Evolutionary conservation across 371 early-diverging fungal species (phyloP), one percentile per base, ranked within the genome.

Genomic region (Syncephalis fuscata): DNA sequence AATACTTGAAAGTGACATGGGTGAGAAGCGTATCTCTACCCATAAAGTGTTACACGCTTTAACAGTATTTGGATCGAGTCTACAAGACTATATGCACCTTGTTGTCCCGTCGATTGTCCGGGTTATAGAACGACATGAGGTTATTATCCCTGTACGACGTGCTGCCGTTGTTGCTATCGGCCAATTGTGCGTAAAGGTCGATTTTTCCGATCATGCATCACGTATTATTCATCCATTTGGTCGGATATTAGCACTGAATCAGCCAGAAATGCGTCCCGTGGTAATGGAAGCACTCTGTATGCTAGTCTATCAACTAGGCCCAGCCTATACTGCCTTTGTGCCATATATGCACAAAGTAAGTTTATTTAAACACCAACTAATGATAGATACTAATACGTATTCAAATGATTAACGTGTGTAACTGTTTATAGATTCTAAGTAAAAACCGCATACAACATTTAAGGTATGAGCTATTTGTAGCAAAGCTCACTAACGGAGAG

Each of bases 31-130:
- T 26, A 71, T 69, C 37, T 74, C 87, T 0, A 86, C 92, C 0
- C 65, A 74, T 38, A 73, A 78, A 45, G 88, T 86, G 0, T 62
- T 97, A 38, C 82, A 91, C 51, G 81, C 88, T 0, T 68, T 97
- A 58, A 73, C 77, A 38, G 74, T 80, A 1, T 84, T 94, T 68
- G 89, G 93, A 15, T 63, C 82, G 22, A 89, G 82, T 50, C 75
- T 95, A 49, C 94, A 95, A 57, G 91, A 92, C 48, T 90, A 91
- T 54, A 73, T 94, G 69, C 89, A 88, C 54, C 65, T 97, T 20
- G 83, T 94, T 8, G 76, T 93, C 43, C 96, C 93, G 3, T 82
- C 78, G 4, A 71, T 97, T 11, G 80, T 93, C 44, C 62, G 69
- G 39, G 70, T 88, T 39, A 78, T 92, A 54, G 92, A 91, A 55